These are phyloP conservation scores for Crithidia mellificae DNA, from an alignment of 208 protist species.

Conservation along the genomic window DNA sequence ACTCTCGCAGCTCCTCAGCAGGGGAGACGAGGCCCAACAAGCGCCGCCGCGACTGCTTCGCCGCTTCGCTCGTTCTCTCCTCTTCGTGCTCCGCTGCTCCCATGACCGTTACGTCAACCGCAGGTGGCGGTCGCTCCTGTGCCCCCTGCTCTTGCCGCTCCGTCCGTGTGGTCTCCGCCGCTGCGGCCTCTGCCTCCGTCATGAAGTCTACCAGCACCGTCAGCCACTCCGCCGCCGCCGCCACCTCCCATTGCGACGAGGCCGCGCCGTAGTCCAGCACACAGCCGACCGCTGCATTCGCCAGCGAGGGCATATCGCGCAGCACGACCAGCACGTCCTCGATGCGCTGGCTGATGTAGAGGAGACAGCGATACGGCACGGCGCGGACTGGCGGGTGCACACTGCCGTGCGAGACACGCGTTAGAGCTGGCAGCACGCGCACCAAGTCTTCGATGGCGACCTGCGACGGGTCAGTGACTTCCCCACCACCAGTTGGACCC, in stretches of 20 bases:
- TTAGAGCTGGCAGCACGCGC: constrained; percentile 44
- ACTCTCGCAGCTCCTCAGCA: constrained; percentile 23
- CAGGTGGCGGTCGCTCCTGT: constrained; percentile 3
- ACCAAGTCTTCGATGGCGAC: constrained; percentile 53
- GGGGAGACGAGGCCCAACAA: not conserved
- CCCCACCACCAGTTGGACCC: not conserved
- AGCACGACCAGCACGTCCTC: constrained; percentile 45
- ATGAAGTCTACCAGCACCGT: constrained; percentile 33
- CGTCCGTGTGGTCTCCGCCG: not conserved
- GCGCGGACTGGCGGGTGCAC: constrained; percentile 68
- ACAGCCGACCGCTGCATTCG: constrained; percentile 57
- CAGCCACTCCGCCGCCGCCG: constrained; percentile 80
- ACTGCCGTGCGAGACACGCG: constrained; percentile 55
- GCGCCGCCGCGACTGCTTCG: not conserved
- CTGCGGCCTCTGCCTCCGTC: constrained; percentile 11
- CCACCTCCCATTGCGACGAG: constrained; percentile 68
- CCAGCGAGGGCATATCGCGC: constrained; percentile 64
- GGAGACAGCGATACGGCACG: constrained; percentile 55
- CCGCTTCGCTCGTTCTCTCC: not conserved
- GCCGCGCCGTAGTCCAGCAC: constrained; percentile 48
- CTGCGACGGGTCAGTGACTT: not conserved
- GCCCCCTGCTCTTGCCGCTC: not conserved
- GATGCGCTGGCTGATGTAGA: constrained; percentile 40
- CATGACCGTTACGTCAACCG: constrained; percentile 4
- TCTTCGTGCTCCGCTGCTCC: not conserved